Evolutionary conservation across 2,329 filamentous ascomycete species (phyloP).

Genomic region (Pseudocercospora crystallina): DNA sequence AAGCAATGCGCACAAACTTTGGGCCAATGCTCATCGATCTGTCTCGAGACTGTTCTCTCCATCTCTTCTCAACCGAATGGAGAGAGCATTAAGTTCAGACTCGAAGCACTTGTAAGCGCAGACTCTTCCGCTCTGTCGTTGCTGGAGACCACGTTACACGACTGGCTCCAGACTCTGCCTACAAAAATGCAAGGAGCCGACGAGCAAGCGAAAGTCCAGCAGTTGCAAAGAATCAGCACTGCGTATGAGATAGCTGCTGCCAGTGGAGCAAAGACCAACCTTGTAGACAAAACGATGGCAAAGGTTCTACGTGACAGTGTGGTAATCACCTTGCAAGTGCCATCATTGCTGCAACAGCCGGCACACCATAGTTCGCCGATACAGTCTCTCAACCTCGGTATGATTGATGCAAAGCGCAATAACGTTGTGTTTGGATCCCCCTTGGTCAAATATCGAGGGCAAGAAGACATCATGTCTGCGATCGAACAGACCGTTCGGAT

Average conservation of each 20-base stretch:
- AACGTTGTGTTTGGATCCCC: constrained; percentile 25
- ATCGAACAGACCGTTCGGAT: constrained; percentile 39
- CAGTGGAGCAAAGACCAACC: constrained; percentile 63
- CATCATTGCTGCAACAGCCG: constrained; percentile 15
- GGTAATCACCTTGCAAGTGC: constrained; percentile 44
- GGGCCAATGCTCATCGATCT: constrained; percentile 64
- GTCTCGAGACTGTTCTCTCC: constrained; percentile 79
- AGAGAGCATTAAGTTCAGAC: constrained; percentile 32
- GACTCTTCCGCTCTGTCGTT: constrained; percentile 63
- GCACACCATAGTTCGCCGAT: constrained; percentile 17
- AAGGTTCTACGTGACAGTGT: constrained; percentile 74
- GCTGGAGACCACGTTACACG: constrained; percentile 70
- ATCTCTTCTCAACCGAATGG: constrained; percentile 57
- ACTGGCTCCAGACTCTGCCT: constrained; percentile 78
- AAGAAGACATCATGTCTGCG: constrained; percentile 26
- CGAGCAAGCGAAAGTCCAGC: constrained; percentile 70
- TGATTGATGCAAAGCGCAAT: constrained; percentile 14
- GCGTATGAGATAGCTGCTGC: constrained; percentile 66
- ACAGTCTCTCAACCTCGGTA: constrained; percentile 21
- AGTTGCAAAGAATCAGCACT: constrained; percentile 73
- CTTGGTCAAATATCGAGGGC: constrained; percentile 29
- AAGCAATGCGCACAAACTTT: constrained; percentile 77
- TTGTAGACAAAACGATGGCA: constrained; percentile 66
- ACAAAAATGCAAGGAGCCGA: constrained; percentile 81
- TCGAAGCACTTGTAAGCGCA: constrained; percentile 63